Conservation (phyloP, 2,329 filamentous ascomycete genomes). For the Sporothrix euskadiensis region DNA sequence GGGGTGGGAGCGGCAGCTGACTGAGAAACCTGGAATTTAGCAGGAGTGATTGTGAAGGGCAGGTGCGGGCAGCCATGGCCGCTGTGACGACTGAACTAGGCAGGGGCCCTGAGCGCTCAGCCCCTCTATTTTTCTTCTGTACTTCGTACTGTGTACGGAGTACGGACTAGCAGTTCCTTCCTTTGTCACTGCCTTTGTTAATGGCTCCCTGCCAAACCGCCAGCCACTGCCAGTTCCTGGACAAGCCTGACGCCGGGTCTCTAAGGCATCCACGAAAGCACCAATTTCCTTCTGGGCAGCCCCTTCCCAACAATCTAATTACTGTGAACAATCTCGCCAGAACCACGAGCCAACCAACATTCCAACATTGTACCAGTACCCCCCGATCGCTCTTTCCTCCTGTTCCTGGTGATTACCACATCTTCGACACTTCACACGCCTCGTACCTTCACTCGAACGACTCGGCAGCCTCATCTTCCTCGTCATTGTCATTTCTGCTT, state of each 20-base stretch:
- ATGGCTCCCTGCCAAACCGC: background rate
- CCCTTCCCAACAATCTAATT: conserved; percentile 19
- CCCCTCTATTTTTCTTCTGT: conserved; percentile 11
- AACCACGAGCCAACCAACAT: conserved; percentile 6
- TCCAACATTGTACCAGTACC: background rate
- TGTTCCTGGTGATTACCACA: conserved; percentile 14
- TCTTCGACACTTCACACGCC: background rate
- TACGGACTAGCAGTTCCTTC: background rate
- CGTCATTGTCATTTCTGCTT: background rate
- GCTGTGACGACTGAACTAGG: conserved; percentile 14
- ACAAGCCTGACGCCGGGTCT: conserved; percentile 1
- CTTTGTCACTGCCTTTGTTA: background rate
- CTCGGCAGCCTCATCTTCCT: background rate
- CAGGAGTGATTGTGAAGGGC: background rate
- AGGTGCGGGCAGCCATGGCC: conserved; percentile 9
- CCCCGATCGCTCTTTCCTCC: conserved; percentile 4
- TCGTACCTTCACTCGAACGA: background rate
- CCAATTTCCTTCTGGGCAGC: conserved; percentile 15
- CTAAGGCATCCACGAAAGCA: conserved; percentile 23
- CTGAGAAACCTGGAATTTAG: conserved; percentile 6
- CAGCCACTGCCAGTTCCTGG: conserved; percentile 6
- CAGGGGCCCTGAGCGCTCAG: conserved; percentile 6
- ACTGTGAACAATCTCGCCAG: background rate
- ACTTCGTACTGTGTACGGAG: too few species aligned
- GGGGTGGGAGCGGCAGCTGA: conserved; percentile 11